Conservation (phyloP, 2,329 filamentous ascomycete genomes). For the Aschersonia sp. region DNA sequence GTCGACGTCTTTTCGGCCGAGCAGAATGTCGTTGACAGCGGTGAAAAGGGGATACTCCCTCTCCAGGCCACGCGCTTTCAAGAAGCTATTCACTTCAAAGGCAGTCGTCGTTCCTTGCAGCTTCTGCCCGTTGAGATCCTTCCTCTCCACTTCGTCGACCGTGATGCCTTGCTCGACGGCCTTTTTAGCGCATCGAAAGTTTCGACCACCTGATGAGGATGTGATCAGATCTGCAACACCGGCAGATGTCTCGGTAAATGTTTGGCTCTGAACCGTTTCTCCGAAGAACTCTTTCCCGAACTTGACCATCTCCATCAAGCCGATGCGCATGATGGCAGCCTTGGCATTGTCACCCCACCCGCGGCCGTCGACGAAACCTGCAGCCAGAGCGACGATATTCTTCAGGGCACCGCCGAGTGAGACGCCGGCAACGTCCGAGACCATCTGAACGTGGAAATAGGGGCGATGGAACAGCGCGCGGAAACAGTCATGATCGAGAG, state of each 20-base stretch:
- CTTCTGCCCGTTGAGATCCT: constrained; percentile 91
- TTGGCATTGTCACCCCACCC: constrained; percentile 99
- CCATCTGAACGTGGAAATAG: constrained; percentile 94
- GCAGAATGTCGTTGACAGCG: constrained; percentile 66
- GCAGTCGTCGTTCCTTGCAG: constrained; percentile 89
- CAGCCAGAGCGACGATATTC: constrained; percentile 89
- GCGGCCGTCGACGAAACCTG: constrained; percentile 86
- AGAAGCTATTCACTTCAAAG: constrained; percentile 77
- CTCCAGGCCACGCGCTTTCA: constrained; percentile 65
- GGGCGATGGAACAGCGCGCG: constrained; percentile 83
- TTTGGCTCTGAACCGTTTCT: constrained; percentile 62
- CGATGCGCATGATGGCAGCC: constrained; percentile 94
- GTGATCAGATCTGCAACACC: constrained; percentile 95
- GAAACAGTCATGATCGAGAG: constrained; percentile 72
- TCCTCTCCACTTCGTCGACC: constrained; percentile 76
- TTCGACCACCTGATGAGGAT: constrained; percentile 79
- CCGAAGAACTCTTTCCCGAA: constrained; percentile 92
- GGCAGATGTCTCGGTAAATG: constrained; percentile 93
- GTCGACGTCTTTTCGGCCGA: constrained; percentile 61
- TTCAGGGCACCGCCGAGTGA: constrained; percentile 90
- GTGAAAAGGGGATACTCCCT: constrained; percentile 85
- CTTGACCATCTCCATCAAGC: constrained; percentile 88
- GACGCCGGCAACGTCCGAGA: constrained; percentile 90
- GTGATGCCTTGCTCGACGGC: constrained; percentile 64
- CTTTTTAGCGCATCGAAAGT: constrained; percentile 87